Evolutionary conservation across 2,329 filamentous ascomycete species (phyloP).

Genomic region (Aspergillus bombycis): DNA sequence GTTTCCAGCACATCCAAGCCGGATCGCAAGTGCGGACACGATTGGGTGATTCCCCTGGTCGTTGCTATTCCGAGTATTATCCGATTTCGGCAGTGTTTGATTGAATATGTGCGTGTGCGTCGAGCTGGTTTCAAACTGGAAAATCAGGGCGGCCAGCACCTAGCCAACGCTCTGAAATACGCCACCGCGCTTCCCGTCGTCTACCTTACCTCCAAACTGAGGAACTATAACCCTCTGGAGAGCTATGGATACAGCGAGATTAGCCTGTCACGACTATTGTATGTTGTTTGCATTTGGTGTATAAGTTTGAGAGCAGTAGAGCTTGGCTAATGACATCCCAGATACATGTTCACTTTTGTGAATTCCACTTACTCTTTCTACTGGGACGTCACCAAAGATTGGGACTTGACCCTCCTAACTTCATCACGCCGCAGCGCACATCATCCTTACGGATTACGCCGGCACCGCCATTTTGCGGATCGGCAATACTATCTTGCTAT

Average conservation of each 20-base stretch:
- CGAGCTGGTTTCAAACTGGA: conserved; percentile 50
- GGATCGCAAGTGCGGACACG: conserved; percentile 79
- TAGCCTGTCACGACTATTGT: conserved; percentile 60
- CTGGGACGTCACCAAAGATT: conserved; percentile 96
- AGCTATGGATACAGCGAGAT: conserved; percentile 57
- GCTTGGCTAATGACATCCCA: conserved; percentile 36
- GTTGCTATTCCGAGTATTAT: conserved; percentile 83
- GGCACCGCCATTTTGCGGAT: conserved; percentile 72
- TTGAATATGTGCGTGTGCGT: conserved; percentile 77
- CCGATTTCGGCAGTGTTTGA: conserved; percentile 87
- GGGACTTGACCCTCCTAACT: conserved; percentile 86
- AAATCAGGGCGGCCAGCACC: conserved; percentile 81
- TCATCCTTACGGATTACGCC: conserved; percentile 76
- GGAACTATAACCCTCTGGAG: conserved; percentile 59
- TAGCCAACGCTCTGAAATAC: conserved; percentile 95
- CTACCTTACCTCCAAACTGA: conserved; percentile 73
- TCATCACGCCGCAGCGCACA: conserved; percentile 61
- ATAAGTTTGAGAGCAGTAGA: background rate
- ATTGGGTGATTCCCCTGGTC: conserved; percentile 78
- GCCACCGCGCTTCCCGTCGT: conserved; percentile 92
- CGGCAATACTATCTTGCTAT: conserved; percentile 83
- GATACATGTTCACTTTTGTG: conserved; percentile 73
- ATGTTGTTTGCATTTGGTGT: background rate
- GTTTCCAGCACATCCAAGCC: conserved; percentile 78
- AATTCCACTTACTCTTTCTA: conserved; percentile 97